These are phyloP conservation scores for Andalucia godoyi DNA, from an alignment of 78 protist species.

Conservation along the genomic window DNA sequence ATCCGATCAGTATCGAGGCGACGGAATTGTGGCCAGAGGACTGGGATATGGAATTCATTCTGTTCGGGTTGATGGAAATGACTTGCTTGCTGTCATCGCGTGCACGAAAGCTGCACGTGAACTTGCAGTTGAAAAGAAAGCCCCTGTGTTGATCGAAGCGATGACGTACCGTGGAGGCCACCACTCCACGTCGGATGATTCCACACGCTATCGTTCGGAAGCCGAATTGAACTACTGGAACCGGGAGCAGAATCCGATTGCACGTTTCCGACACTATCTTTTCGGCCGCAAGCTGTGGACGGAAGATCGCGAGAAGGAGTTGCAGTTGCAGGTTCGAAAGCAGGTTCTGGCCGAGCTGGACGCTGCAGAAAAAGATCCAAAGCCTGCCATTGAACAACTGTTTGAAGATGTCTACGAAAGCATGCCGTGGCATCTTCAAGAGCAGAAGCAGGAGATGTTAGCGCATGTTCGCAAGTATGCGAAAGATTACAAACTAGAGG, in stretches of 20 bases:
- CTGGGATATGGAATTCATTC: constrained; percentile 71
- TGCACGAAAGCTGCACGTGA: constrained; percentile 62
- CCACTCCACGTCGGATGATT: constrained; percentile 90
- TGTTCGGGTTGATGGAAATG: constrained; percentile 92
- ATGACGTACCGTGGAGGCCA: constrained; percentile 72
- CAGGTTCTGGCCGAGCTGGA: neutral
- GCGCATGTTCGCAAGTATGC: neutral
- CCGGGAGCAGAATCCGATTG: constrained; percentile 35
- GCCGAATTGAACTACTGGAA: constrained; percentile 49
- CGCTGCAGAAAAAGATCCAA: neutral
- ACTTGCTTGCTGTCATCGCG: constrained; percentile 78
- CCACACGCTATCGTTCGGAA: constrained; percentile 65
- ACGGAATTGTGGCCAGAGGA: constrained; percentile 62
- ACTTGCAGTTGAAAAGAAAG: constrained; percentile 5
- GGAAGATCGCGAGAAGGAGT: constrained; percentile 3
- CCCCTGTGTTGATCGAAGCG: constrained; percentile 72
- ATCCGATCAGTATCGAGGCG: constrained; percentile 85
- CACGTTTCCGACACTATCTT: constrained; percentile 20
- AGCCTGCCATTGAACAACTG: neutral
- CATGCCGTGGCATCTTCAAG: neutral
- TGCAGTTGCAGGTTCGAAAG: neutral
- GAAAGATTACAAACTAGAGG: neutral
- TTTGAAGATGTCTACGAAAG: neutral
- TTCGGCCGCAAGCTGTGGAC: constrained; percentile 12
- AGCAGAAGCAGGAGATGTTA: constrained; percentile 1